These are phyloP conservation scores for Musa schizocarpa DNA, from an alignment of 176 grass and related monocot species.

Conservation along the genomic window DNA sequence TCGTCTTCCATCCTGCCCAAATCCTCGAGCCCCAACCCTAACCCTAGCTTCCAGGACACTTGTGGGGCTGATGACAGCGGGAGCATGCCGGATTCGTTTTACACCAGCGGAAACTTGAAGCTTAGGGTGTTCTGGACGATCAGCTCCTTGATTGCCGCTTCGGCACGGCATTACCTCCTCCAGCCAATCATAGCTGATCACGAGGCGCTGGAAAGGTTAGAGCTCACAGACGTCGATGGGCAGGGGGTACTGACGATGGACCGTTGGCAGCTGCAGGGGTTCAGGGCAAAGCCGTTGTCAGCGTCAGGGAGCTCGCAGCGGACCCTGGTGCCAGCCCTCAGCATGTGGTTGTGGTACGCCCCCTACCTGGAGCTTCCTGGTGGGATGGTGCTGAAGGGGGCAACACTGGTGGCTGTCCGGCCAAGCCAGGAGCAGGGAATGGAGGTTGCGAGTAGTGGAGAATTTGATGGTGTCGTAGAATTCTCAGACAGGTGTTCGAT, in stretches of 20 bases:
- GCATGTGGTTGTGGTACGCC: constrained; percentile 77
- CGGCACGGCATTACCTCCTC: constrained; percentile 67
- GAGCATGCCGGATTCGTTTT: constrained; percentile 68
- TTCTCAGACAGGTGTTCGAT: constrained; percentile 40
- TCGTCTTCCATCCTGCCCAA: constrained; percentile 14
- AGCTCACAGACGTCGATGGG: constrained; percentile 65
- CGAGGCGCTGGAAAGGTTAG: constrained; percentile 49
- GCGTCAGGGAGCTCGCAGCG: constrained; percentile 49
- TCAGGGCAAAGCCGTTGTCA: constrained; percentile 45
- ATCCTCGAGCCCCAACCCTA: constrained; percentile 5
- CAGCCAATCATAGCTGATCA: constrained; percentile 69
- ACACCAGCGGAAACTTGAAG: constrained; percentile 55
- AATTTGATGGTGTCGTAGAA: constrained; percentile 5
- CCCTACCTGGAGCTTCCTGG: constrained; percentile 56
- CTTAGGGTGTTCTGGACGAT: constrained; percentile 85
- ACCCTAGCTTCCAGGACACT: constrained; percentile 19
- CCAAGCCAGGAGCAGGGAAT: constrained; percentile 47
- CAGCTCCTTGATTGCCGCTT: constrained; percentile 76
- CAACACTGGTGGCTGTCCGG: constrained; percentile 73
- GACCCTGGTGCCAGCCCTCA: constrained; percentile 79
- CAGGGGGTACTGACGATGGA: constrained; percentile 86
- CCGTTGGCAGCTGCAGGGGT: constrained; percentile 51
- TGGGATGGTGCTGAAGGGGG: constrained; percentile 61
- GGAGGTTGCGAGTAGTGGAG: constrained; percentile 21
- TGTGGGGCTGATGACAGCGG: constrained; percentile 42